Evolutionary conservation across 345 rosid genomes (phyloP), one percentile per base, ranked within the genome.

Genomic region (Populus davidiana): DNA sequence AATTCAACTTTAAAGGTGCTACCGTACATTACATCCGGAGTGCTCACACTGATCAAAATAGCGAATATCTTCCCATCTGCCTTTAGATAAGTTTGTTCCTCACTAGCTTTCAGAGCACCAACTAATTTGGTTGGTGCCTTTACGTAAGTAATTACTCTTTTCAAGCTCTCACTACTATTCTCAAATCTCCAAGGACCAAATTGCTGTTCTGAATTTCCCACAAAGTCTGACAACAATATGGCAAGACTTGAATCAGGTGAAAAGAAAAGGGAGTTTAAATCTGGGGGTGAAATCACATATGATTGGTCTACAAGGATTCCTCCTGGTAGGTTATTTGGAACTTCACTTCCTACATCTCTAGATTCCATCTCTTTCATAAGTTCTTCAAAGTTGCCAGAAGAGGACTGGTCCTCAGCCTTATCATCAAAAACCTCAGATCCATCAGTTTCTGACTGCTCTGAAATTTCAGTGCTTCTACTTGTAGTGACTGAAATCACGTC

Each of bases 21-120:
- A 65, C 97, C 98, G 18, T 92, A 93, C 63, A 90, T 88, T 59
- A 93, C 92, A 87, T 96, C 99, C 2, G 97, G 99, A 82, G 96
- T 92, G 81, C 92, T 89, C 78, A 89, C 96, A 75, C 82, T 80
- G 5, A 86, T 83, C 13, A 91, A 80, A 80, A 96, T 85, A 61
- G 87, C 83, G 81, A 88, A 96, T 77, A 61, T 81, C 80, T 92
- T 92, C 78, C 96, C 96, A 25, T 91, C 91, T 8, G 91, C 98
- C 84, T 89, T 93, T 75, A 91, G 81, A 79, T 92, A 92, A 47
- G 83, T 59, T 64, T 96, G 99, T 69, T 93, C 99, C 86, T 96
- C 99, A 66, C 84, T 86, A 78, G 89, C 92, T 85, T 89, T 96
- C 56, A 90, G 88, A 27, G 99, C 99, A 83, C 87, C 93, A 63